Evolutionary conservation across 192 early-diverging fungal species (phyloP), one percentile per base, ranked within the genome.

Genomic region (Thoreauomyces humboldtii): DNA sequence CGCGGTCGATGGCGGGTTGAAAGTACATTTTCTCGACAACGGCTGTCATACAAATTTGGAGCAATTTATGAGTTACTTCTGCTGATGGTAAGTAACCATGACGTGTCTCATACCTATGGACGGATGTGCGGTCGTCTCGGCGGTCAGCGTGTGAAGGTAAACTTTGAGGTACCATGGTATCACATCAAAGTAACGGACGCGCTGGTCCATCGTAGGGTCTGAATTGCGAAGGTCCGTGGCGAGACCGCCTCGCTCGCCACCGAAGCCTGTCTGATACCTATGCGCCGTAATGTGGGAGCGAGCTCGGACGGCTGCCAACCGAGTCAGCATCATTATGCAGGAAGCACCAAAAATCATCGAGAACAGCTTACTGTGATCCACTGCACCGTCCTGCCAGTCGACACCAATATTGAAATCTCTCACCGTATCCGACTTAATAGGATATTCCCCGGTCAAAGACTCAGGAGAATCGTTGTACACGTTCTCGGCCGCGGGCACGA

Each of bases 91-190:
- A n/a, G n/a, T n/a, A n/a, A n/a, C n/a, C n/a, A n/a, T n/a, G n/a
- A n/a, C n/a, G n/a, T n/a, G n/a, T n/a, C n/a, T n/a, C n/a, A n/a
- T n/a, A n/a, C n/a, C n/a, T n/a, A n/a, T n/a, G 4, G 59, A 63
- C 33, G 57, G 50, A 9, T 55, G 53, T 0, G 32, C 36, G 9
- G 42, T 51, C 0, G 78, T 54, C 24, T 75, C 63, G 3, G 89
- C 66, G 27, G 67, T 63, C n/a, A 98, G 80, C 15, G 94, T 97
- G 62, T 96, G 93, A 17, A 91, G 72, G 77, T 93, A 98, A 9
- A 93, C 61, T 46, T 91, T 91, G 15, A 98, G 76, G 64, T 85
- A 93, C 96, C 96, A 98, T 0, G 96, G 96, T 11, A 96, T 71
- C 4, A 84, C 75, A 60, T 96, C 91, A 36, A 89, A 72, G 66